These are phyloP conservation scores for Triglochin maritima DNA, from an alignment of 106 monocot species.

Conservation along the genomic window DNA sequence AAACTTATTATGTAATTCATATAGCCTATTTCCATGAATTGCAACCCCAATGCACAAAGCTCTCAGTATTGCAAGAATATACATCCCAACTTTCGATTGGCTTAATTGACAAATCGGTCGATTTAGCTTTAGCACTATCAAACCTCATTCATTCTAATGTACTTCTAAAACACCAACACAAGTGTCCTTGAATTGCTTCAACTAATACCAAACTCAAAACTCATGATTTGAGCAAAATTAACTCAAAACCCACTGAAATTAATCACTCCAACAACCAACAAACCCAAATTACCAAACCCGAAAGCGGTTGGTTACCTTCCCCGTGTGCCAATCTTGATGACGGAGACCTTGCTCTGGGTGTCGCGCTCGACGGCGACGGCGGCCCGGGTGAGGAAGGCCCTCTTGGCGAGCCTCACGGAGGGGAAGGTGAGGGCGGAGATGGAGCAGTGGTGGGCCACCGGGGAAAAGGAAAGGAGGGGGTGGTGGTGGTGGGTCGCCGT, in stretches of 20 bases:
- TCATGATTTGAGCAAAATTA: not conserved
- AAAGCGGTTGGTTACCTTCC: slow-evolving; percentile 45
- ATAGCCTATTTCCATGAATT: not conserved
- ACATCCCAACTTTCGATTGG: not conserved
- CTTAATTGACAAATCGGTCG: too few relatives aligned
- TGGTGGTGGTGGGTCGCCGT: too few relatives aligned
- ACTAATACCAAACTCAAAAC: not conserved
- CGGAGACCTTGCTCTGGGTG: slow-evolving; percentile 48
- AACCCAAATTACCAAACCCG: too few relatives aligned
- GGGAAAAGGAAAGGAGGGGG: too few relatives aligned
- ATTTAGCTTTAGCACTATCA: too few relatives aligned
- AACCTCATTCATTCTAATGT: too few relatives aligned
- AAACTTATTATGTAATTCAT: not conserved
- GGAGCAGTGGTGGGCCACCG: too few relatives aligned
- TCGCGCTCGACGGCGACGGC: slow-evolving; percentile 65
- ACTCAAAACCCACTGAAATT: slow-evolving; percentile 5
- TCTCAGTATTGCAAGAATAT: not conserved
- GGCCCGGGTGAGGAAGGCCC: slow-evolving; percentile 23
- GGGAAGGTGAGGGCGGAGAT: not conserved
- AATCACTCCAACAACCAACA: not conserved
- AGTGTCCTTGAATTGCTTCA: not conserved
- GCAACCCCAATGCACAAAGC: not conserved
- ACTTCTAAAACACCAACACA: not conserved
- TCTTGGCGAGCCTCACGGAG: slow-evolving; percentile 6
- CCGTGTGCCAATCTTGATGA: slow-evolving; percentile 80